Evolutionary conservation across 768 basidiomycete genomes (phyloP).

Genomic region (Chalciporus pseudorubinellus): DNA sequence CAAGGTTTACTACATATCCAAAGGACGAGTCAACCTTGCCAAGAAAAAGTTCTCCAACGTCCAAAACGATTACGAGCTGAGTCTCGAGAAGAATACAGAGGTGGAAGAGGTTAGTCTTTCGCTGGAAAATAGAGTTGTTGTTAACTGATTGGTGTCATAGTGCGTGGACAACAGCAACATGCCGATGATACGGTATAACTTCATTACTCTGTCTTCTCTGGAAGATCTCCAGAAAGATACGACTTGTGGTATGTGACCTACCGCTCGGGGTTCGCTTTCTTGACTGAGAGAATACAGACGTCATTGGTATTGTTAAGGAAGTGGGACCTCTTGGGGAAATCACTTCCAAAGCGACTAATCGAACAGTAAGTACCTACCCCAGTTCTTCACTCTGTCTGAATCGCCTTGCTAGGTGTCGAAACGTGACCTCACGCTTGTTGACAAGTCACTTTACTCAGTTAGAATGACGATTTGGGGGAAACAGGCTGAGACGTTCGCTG

Average conservation of each 20-base stretch:
- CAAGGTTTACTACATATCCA: constrained; percentile 89
- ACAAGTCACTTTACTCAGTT: constrained; percentile 73
- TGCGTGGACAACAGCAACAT: constrained; percentile 75
- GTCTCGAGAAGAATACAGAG: constrained; percentile 78
- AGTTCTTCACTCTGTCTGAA: constrained; percentile 3
- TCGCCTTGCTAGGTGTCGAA: constrained; percentile 62
- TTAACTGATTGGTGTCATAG: constrained; percentile 39
- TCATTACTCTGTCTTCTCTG: constrained; percentile 63
- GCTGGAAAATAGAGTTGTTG: background rate
- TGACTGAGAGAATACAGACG: constrained; percentile 50
- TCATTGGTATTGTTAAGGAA: constrained; percentile 85
- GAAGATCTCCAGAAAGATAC: constrained; percentile 71
- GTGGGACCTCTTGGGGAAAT: constrained; percentile 66
- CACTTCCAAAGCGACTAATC: constrained; percentile 64
- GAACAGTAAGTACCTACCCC: constrained; percentile 43
- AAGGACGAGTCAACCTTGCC: constrained; percentile 88
- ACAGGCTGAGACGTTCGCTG: constrained; percentile 80
- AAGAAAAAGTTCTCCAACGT: constrained; percentile 96
- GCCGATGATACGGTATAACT: constrained; percentile 83
- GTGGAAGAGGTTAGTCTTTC: constrained; percentile 68
- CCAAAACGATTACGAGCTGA: constrained; percentile 90
- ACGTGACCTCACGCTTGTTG: constrained; percentile 86
- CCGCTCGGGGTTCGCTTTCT: background rate
- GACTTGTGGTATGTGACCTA: constrained; percentile 63
- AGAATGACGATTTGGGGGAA: constrained; percentile 95